Conservation (phyloP, 371 early-diverging fungal species). For the Mucor circinelloides region DNA sequence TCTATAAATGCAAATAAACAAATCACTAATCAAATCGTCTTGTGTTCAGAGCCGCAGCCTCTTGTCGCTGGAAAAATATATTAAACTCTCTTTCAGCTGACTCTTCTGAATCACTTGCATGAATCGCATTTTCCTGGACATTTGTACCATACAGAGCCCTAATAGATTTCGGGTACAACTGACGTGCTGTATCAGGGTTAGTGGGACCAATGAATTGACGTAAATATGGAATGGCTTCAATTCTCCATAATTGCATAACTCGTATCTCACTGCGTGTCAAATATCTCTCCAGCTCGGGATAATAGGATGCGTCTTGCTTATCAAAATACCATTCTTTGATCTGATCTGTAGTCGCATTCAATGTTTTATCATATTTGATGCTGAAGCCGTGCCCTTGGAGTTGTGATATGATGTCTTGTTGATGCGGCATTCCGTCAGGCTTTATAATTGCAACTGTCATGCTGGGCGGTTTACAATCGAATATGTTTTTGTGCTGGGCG, state of each 20-base stretch:
- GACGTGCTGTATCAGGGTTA: constrained; percentile 20
- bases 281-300: constrained; percentile 23
- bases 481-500: neutral
- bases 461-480: constrained; percentile 1
- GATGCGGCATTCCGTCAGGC: constrained; percentile 30
- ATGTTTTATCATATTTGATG: constrained; percentile 10
- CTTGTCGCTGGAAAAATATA: constrained; percentile 3
- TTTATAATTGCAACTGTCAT: constrained; percentile 28
- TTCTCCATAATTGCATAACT: constrained; percentile 15
- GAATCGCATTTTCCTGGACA: constrained; percentile 36
- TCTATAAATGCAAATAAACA: neutral
- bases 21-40: constrained; percentile 1
- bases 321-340: constrained; percentile 32
- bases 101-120: constrained; percentile 36
- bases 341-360: constrained; percentile 2
- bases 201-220: constrained; percentile 33
- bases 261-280: constrained; percentile 26
- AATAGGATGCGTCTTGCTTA: constrained; percentile 22
- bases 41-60: neutral
- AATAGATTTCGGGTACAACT: constrained; percentile 20
- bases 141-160: constrained; percentile 27
- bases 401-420: constrained; percentile 12
- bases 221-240: constrained; percentile 19
- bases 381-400: constrained; percentile 16
- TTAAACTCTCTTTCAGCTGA: constrained; percentile 22